Base-by-base conservation (phyloP, 192 early-diverging fungal genomes). In the Coemansia sp. region DNA sequence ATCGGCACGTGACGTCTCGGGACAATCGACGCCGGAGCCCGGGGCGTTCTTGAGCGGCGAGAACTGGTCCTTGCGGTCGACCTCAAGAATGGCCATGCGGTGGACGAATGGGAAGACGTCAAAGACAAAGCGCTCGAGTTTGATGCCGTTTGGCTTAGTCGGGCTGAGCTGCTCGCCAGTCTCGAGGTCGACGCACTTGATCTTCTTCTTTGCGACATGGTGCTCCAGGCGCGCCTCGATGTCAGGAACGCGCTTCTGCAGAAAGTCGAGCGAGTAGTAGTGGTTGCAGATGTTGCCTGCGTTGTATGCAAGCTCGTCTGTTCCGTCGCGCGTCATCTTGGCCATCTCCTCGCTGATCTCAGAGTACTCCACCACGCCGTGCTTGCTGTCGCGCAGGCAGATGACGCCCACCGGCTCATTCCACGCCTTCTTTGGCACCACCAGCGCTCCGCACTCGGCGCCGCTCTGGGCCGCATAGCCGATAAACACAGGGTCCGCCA, bases 221-320 rank as follows among this genome's bases (percentile, higher is more conserved):
- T 95, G 97, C 80, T 98, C 93, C 10, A 99, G 86, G 55, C 84
- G 67, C 52, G 71, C 74, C 72, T 96, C 94, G 64, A 97, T 87
- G 15, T 85, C 83, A 59, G 94, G 89, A 55, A 96, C 86, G 42
- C 87, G 84, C 58, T 91, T 79, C 42, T 67, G 72, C 70, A 99
- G 82, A 72, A 99, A 99, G 55, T 86, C 95, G 28, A 87, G 79
- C 23, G 94, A 90, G 82, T 95, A 99, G 75, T 94, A 99, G 83
- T 99, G 97, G 84, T 97, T 99, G 75, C 89, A 94, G 85, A 99
- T 96, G 78, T 99, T 99, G 34, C 89, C 97, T 2, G 97, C 94
- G 41, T 90, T 89, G 83, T 91, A 96, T 2, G 84, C 75, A 31
- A 99, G 85, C 57, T 86, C 79, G 41, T 20, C 29, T 25, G 70